Percentiles rank a stretch among this genome's conserved stretches.
Conservation (phyloP, 139 green algal species). For the Coelastrella sp. region DNA sequence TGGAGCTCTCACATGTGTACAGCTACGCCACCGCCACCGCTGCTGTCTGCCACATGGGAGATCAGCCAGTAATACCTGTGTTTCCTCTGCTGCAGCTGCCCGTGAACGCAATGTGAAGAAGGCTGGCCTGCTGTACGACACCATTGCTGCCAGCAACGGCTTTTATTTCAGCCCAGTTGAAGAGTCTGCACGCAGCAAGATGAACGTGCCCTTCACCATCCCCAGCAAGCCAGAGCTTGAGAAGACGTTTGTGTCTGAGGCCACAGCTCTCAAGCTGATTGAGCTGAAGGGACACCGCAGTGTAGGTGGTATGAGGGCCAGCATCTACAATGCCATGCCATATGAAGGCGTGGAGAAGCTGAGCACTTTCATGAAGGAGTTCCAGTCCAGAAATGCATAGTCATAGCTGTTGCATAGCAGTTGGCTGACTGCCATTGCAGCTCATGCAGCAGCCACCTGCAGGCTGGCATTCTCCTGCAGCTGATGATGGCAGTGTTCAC, state of each 20-base stretch:
- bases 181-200: conserved; percentile 83
- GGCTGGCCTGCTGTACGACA: conserved; percentile 92
- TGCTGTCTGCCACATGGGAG: background rate
- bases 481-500: too few species aligned
- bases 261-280: conserved; percentile 54
- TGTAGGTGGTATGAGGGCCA: conserved; percentile 98
- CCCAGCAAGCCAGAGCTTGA: conserved; percentile 56
- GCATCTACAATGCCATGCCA: conserved; percentile 99
- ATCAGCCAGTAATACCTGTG: background rate
- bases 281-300: conserved; percentile 98
- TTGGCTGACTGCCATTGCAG: background rate
- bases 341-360: conserved; percentile 89
- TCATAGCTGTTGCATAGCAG: background rate
- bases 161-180: conserved; percentile 95
- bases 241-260: conserved; percentile 43
- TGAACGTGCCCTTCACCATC: conserved; percentile 99
- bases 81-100: conserved; percentile 6
- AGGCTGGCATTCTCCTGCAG: too few species aligned
- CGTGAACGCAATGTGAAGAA: conserved; percentile 64
- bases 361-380: conserved; percentile 91
- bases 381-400: conserved; percentile 32
- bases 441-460: background rate
- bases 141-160: conserved; percentile 84
- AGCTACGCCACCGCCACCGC: background rate
- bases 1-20: background rate